Base-by-base conservation (phyloP, 768 basidiomycete species). In the Podaxis sp. region DNA sequence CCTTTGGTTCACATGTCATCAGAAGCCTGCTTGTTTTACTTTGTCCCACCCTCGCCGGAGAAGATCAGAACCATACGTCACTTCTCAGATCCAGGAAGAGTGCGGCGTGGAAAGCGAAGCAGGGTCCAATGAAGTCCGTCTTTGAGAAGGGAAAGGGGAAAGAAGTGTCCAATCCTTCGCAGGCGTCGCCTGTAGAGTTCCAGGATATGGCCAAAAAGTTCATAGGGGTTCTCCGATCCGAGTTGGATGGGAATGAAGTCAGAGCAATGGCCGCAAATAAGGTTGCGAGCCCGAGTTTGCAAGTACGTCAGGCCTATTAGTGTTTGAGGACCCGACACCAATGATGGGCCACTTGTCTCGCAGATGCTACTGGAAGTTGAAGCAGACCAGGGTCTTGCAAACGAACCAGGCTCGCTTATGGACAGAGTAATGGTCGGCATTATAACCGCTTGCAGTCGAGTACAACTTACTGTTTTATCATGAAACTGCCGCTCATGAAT, bases 1-100 rank as follows among this genome's bases (percentile, higher is more conserved):
- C 90, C 36, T 96, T 95, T 69, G 95, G 90, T 39, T 96, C 96
- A 0, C 96, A 98, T 67, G 92, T 95, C 48, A 66, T 96, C 52
- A 89, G 96, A 40, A 86, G 89, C 24, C 75, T 98, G 2, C 82
- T 98, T 13, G 71, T 89, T 4, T 79, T 97, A 48, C 79, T 97
- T n/a, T 87, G 85, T 13, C 91, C 93, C 0, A 75, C 79, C 30
- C 69, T 85, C 3, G 65, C 77, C 13, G 74, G 75, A 3, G 79
- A 80, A 15, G 68, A 74, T 24, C 67, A 68, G 15, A 66, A 74
- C 13, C 75, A 76, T 59, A 77, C 78, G 9, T 72, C 77, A 33
- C 65, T 93, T 36, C 85, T 63, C 22, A 56, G 95, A n/a, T 95
- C 93, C 11, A 96, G 92, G 73, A 93, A 90, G 74, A 93, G 90